A percentile compares a stretch with the other conserved stretches of the same genome.
These are phyloP conservation scores for Myriosclerotinia curreyana DNA, from an alignment of 2,329 filamentous ascomycete genomes.

Conservation along the genomic window DNA sequence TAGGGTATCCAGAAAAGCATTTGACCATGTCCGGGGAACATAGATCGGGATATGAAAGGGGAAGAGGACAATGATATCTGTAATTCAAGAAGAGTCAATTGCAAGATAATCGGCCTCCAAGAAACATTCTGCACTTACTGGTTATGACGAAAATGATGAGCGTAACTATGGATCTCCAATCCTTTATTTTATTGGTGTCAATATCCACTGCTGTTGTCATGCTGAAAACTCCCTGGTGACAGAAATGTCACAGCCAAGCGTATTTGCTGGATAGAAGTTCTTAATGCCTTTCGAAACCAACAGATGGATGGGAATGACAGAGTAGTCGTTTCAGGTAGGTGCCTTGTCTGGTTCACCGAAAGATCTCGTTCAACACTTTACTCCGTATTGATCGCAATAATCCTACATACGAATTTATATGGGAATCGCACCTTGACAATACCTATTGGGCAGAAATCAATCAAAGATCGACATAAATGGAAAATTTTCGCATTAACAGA, in stretches of 20 bases:
- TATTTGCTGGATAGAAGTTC: not conserved
- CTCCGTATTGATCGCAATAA: not conserved
- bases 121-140: conserved; percentile 51
- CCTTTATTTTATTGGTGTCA: conserved; percentile 54
- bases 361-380: not conserved
- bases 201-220: conserved; percentile 30
- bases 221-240: not conserved
- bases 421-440: not conserved
- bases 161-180: conserved; percentile 69
- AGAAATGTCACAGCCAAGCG: not conserved
- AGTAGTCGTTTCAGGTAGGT: not conserved
- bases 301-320: not conserved
- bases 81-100: conserved; percentile 18
- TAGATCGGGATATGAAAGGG: conserved; percentile 64
- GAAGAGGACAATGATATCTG: conserved; percentile 67
- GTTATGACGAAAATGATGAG: conserved; percentile 66
- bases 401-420: not conserved
- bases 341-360: not conserved
- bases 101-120: not conserved
- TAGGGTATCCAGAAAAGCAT: conserved; percentile 46
- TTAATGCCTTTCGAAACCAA: not conserved
- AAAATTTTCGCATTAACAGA: not conserved
- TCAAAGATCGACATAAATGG: not conserved
- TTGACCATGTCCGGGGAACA: conserved; percentile 51
- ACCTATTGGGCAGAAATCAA: conserved; percentile 12